Percentiles rank a stretch among this genome's conserved stretches.
These are phyloP conservation scores for Jimgerdemannia lactiflua DNA, from an alignment of 192 early-diverging fungal species.

Conservation along the genomic window DNA sequence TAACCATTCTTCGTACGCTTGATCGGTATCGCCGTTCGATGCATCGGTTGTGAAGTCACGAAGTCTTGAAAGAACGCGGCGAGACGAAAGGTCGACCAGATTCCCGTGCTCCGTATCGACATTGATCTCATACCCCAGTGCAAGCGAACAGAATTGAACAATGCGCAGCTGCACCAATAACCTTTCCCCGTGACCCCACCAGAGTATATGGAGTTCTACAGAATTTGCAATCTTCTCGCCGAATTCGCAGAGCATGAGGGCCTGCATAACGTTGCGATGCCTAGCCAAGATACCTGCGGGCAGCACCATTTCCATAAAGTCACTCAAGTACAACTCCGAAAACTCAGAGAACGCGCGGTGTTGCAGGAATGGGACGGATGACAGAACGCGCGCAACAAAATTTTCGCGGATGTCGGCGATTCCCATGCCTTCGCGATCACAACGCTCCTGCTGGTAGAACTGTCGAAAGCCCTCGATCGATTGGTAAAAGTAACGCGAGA, in stretches of 20 bases:
- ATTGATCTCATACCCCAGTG: background rate
- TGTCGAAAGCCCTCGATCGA: slow-evolving; percentile 6
- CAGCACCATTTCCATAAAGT: slow-evolving; percentile 8
- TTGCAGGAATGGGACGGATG: slow-evolving; percentile 1
- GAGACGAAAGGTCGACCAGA: background rate
- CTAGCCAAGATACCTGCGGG: background rate
- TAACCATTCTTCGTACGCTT: background rate
- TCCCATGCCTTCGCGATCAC: background rate
- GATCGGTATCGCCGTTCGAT: background rate
- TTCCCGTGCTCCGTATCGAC: background rate
- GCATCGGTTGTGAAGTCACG: background rate
- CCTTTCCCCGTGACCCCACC: background rate
- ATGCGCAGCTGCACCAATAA: background rate
- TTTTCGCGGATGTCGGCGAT: background rate
- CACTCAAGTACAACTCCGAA: background rate
- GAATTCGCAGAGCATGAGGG: background rate
- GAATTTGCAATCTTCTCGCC: background rate
- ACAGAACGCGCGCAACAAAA: slow-evolving; percentile 1
- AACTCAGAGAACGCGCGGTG: background rate
- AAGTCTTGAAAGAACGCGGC: background rate
- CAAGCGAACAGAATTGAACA: background rate
- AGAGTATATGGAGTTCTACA: background rate
- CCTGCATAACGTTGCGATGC: background rate
- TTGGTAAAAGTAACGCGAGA: slow-evolving; percentile 15
- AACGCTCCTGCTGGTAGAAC: slow-evolving; percentile 8